Evolutionary conservation across 164 flowering plant species (phyloP).

Genomic region (Platanus orientalis): DNA sequence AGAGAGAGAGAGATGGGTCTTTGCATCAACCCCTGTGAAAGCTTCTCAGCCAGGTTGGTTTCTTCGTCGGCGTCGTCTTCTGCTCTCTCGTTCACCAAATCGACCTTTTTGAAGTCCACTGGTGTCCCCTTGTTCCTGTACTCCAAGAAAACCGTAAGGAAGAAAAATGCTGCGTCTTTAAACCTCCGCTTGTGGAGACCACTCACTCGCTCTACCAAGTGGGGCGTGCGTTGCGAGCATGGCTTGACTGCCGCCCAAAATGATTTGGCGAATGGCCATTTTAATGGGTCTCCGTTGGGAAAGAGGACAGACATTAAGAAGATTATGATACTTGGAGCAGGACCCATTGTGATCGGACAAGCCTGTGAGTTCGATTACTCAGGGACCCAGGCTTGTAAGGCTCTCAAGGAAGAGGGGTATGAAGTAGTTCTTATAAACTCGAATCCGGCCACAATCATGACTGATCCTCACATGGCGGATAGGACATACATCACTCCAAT

Average conservation of each 20-base stretch:
- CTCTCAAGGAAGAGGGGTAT: conserved; percentile 88
- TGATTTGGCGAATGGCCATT: conserved; percentile 14
- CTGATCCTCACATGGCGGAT: conserved; percentile 89
- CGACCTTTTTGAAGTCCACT: background rate
- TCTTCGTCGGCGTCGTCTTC: conserved; percentile 9
- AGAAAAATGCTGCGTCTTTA: background rate
- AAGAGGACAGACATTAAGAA: conserved; percentile 87
- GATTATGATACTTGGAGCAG: conserved; percentile 91
- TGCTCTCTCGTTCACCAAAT: conserved; percentile 1
- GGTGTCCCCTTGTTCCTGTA: conserved; percentile 10
- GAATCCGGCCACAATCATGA: conserved; percentile 98
- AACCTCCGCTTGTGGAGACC: conserved; percentile 6
- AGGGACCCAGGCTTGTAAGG: conserved; percentile 95
- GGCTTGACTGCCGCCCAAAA: background rate
- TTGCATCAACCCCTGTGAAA: conserved; percentile 22
- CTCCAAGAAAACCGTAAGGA: conserved; percentile 8
- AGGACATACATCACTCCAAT: conserved; percentile 84
- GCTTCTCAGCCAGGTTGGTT: conserved; percentile 10
- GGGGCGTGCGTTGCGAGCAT: conserved; percentile 10
- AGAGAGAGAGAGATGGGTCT: conserved; percentile 17
- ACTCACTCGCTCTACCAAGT: background rate
- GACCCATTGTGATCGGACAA: conserved; percentile 96
- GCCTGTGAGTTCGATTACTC: conserved; percentile 99
- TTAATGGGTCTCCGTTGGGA: conserved; percentile 25
- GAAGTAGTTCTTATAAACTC: conserved; percentile 85